Evolutionary conservation across 2,329 filamentous ascomycete species (phyloP).

Genomic region (Fusarium temperatum): DNA sequence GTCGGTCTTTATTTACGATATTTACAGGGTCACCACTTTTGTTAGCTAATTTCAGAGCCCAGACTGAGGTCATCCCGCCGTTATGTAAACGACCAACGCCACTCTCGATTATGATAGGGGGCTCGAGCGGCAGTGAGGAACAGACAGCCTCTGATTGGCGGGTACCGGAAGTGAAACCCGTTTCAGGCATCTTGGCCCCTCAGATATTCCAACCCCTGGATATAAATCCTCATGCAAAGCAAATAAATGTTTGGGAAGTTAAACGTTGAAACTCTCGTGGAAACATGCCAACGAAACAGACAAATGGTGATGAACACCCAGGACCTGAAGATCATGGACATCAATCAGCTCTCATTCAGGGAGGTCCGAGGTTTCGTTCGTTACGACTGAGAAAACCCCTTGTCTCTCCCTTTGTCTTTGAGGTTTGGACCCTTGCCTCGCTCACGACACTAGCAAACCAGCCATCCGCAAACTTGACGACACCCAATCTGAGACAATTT

Average conservation of each 20-base stretch:
- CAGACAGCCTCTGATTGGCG: conserved; percentile 26
- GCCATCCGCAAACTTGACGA: conserved; percentile 21
- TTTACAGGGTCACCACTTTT: conserved; percentile 8
- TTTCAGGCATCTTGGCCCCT: conserved; percentile 39
- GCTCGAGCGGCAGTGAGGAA: conserved; percentile 16
- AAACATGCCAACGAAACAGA: conserved; percentile 29
- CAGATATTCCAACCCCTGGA: conserved; percentile 22
- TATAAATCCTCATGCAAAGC: conserved; percentile 18
- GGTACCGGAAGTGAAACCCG: conserved; percentile 30
- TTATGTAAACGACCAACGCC: conserved; percentile 6
- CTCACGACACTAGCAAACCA: conserved; percentile 20
- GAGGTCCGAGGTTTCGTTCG: conserved; percentile 8
- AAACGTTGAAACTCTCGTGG: conserved; percentile 28
- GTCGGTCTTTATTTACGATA: conserved; percentile 8
- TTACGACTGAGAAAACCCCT: conserved; percentile 4
- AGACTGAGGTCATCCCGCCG: conserved; percentile 26
- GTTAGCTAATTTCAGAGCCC: not conserved
- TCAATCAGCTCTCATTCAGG: not conserved
- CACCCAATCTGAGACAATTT: conserved; percentile 29
- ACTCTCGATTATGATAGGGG: conserved; percentile 22
- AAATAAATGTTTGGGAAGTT: conserved; percentile 15
- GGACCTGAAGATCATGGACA: conserved; percentile 25
- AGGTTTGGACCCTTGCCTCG: conserved; percentile 25
- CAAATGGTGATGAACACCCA: conserved; percentile 22
- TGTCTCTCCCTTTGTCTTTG: conserved; percentile 22